phyloP scores from a whole-genome alignment of 2,329 filamentous ascomycete genomes.

The Pseudohalonectria lignicola region DNA sequence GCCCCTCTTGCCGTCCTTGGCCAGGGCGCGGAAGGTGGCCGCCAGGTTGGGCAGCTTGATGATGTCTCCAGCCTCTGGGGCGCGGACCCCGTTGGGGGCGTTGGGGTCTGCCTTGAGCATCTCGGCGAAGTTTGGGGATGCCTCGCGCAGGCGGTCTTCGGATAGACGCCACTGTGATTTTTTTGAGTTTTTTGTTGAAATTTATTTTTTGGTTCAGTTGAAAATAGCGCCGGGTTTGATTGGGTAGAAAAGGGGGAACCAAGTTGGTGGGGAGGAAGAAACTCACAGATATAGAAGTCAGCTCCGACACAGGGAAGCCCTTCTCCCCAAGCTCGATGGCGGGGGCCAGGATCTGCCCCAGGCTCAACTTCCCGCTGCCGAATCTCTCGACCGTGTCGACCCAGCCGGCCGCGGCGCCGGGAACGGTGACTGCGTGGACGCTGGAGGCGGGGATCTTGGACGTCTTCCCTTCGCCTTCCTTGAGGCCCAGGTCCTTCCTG shows the following conservation, averaged over 20 bases:
- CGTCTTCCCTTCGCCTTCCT: slow-evolving; percentile 19
- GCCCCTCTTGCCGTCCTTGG: slow-evolving; percentile 68
- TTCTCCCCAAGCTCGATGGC: slow-evolving; percentile 76
- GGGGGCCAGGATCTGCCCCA: slow-evolving; percentile 67
- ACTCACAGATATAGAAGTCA: too few relatives aligned
- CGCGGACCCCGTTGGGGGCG: slow-evolving; percentile 55
- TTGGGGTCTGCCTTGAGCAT: slow-evolving; percentile 35
- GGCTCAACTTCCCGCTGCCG: slow-evolving; percentile 67
- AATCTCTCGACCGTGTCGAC: slow-evolving; percentile 79
- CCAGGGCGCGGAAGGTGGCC: slow-evolving; percentile 66
- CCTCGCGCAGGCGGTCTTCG: slow-evolving; percentile 51
- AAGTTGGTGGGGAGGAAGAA: too few relatives aligned
- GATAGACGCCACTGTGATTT: slow-evolving; percentile 56
- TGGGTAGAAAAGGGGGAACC: too few relatives aligned
- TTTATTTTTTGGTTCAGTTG: too few relatives aligned
- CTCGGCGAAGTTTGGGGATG: slow-evolving; percentile 63
- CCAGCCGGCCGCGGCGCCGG: slow-evolving; percentile 54
- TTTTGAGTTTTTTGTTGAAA: too few relatives aligned
- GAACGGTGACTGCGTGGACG: slow-evolving; percentile 71
- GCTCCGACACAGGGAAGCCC: slow-evolving; percentile 77
- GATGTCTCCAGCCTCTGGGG: slow-evolving; percentile 69
- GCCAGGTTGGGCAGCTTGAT: slow-evolving; percentile 75
- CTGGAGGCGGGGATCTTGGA: slow-evolving; percentile 58
- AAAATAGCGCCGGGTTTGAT: too few relatives aligned
- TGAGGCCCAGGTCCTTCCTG: slow-evolving; percentile 55